A percentile compares a stretch with the other conserved stretches of the same genome.
phyloP scores from a whole-genome alignment of 305 asterid species.

The Lippia alba region DNA sequence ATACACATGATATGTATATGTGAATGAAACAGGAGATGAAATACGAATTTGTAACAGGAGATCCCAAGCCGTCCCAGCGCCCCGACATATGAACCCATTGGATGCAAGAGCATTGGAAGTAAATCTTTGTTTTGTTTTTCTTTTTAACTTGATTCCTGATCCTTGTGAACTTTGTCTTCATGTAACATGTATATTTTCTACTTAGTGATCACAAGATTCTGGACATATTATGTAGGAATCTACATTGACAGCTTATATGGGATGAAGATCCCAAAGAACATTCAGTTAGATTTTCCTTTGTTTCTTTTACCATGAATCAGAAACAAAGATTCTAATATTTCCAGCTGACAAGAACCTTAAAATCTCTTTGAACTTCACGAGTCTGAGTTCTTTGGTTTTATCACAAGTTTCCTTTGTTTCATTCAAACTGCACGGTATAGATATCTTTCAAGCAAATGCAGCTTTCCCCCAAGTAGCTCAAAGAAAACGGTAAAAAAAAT shows the following conservation, averaged over 20 bases:
- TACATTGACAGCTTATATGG: no score
- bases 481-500: neutral
- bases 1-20: no score
- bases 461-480: constrained; percentile 7
- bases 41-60: no score
- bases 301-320: neutral
- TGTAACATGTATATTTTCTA: neutral
- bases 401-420: neutral
- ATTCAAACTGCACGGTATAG: constrained; percentile 3
- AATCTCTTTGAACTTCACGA: neutral
- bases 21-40: no score
- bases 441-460: neutral
- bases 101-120: no score
- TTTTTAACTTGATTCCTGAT: neutral
- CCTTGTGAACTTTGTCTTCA: no score
- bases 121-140: no score
- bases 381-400: neutral
- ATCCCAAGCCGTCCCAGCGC: no score
- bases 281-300: neutral
- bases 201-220: neutral
- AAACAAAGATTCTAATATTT: neutral
- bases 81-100: no score
- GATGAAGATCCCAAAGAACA: neutral
- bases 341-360: neutral
- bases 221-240: neutral